phyloP scores from a whole-genome alignment of 805 yeast genomes.

The Sugiyamaella mastotermitis region DNA sequence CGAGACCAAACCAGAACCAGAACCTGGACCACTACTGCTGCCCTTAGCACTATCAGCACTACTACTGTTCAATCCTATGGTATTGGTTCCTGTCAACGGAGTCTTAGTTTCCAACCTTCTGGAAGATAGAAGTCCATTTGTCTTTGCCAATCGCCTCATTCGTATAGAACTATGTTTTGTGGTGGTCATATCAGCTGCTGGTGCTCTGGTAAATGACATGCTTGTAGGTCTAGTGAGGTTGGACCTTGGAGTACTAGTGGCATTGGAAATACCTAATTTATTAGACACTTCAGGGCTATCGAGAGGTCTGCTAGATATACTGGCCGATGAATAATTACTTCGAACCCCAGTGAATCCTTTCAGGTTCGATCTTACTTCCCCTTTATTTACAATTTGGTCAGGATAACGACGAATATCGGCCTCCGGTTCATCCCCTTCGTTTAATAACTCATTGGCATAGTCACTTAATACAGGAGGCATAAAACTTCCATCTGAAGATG shows the following conservation, averaged over 20 bases:
- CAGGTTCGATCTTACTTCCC: not conserved
- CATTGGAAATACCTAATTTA: conserved; percentile 11
- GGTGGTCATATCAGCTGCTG: conserved; percentile 8
- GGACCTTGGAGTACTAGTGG: conserved; percentile 5
- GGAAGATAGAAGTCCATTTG: too few relatives aligned
- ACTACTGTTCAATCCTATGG: too few relatives aligned
- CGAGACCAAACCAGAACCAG: too few relatives aligned
- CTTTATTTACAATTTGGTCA: conserved; percentile 20
- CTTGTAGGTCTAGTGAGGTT: not conserved
- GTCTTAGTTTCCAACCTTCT: too few relatives aligned
- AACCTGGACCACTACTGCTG: too few relatives aligned
- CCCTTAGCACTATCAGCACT: too few relatives aligned
- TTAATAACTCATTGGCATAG: conserved; percentile 49
- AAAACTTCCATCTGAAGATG: conserved; percentile 41
- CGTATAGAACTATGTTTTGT: conserved; percentile 5
- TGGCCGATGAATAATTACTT: not conserved
- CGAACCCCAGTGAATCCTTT: too few relatives aligned
- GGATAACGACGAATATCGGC: conserved; percentile 18
- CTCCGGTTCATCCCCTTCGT: conserved; percentile 5
- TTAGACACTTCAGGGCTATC: conserved; percentile 20
- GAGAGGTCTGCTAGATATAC: not conserved
- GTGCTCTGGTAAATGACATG: conserved; percentile 8
- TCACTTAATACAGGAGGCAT: conserved; percentile 57
- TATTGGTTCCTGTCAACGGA: too few relatives aligned
- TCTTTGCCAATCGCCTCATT: conserved; percentile 13